Evolutionary conservation across 2,329 filamentous ascomycete genomes (phyloP), one percentile per base, ranked within the genome.

Genomic region (Bipolaris bicolor): DNA sequence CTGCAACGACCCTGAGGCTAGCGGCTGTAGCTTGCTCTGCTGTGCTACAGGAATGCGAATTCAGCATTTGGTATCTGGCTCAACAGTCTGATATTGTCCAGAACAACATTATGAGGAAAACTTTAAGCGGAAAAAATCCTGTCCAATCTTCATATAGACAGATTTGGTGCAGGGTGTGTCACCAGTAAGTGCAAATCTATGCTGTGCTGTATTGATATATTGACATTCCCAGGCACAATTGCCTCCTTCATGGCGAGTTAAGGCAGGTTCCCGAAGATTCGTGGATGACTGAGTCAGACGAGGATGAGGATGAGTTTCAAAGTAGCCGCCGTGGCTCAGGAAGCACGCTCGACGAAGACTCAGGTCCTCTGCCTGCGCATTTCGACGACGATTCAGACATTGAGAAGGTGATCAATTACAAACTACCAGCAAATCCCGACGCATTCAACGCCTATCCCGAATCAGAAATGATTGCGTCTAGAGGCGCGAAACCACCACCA

Each of bases 61-160:
- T 80, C 50, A 76, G 72, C 36, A 55, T 80, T 2, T 80, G 77
- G 78, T 78, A 80, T 36, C 60, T 81, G 24, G 77, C 71, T 15
- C 61, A 72, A 47, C 70, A 70, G 39, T 70, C 68, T 49, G 50
- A 63, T 16, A 22, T 55, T 13, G 55, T 68, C 24, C 61, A 58
- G 39, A 37, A 53, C 3, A 44, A 60, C 24, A 20, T 62, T 9
- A 16, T 24, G 15, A 49, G 24, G 13, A 61, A 60, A n/a, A 57
- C 57, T 16, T 24, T 48, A 16, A 39, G 26, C 7, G 56, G 49
- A 15, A 29, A 59, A 11, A 29, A 41, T 26, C 48, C 40, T 10
- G 24, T 33, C 3, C 26, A 60, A 5, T 69, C 66, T 37, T 57
- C 53, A 7, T 75, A 67, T 44, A 63, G 64, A n/a, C 54, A 49